Percentiles rank a stretch among this genome's conserved stretches.
These are phyloP conservation scores for Claviceps sp. DNA, from an alignment of 2,329 filamentous ascomycete genomes.

Conservation along the genomic window DNA sequence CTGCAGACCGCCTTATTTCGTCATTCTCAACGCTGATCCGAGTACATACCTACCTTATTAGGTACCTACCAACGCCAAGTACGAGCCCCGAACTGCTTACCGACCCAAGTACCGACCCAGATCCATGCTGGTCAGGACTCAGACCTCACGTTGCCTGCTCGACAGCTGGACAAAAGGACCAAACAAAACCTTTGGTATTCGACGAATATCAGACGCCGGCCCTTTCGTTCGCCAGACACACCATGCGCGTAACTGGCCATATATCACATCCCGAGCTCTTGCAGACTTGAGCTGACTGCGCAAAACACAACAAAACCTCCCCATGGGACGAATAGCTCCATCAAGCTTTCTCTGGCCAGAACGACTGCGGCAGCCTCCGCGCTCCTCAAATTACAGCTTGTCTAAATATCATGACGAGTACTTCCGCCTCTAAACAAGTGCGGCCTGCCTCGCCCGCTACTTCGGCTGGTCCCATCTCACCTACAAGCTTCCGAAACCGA, in stretches of 20 bases:
- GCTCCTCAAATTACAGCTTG: neutral
- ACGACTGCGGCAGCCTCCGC: slow-evolving; percentile 6
- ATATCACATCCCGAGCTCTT: slow-evolving; percentile 1
- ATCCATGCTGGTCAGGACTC: neutral
- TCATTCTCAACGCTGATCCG: neutral
- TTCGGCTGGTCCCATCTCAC: slow-evolving; percentile 14
- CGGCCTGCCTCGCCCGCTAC: slow-evolving; percentile 16
- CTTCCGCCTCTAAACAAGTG: slow-evolving; percentile 16
- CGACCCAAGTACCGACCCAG: neutral
- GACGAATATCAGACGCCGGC: neutral
- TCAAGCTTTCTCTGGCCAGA: neutral
- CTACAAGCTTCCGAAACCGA: slow-evolving; percentile 19
- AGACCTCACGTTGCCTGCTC: neutral
- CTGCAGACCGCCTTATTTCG: slow-evolving; percentile 2
- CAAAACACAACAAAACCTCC: neutral
- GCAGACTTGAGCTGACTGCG: slow-evolving; percentile 4
- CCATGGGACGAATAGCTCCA: slow-evolving; percentile 1
- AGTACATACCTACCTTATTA: neutral
- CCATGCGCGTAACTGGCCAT: slow-evolving; percentile 5
- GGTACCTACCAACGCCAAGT: neutral
- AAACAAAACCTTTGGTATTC: neutral
- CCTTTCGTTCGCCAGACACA: neutral
- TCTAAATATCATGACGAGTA: slow-evolving; percentile 15
- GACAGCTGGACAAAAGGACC: neutral
- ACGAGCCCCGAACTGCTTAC: neutral